Conservation (phyloP, 2,329 filamentous ascomycete species). For the Aspergillus luchuensis region DNA sequence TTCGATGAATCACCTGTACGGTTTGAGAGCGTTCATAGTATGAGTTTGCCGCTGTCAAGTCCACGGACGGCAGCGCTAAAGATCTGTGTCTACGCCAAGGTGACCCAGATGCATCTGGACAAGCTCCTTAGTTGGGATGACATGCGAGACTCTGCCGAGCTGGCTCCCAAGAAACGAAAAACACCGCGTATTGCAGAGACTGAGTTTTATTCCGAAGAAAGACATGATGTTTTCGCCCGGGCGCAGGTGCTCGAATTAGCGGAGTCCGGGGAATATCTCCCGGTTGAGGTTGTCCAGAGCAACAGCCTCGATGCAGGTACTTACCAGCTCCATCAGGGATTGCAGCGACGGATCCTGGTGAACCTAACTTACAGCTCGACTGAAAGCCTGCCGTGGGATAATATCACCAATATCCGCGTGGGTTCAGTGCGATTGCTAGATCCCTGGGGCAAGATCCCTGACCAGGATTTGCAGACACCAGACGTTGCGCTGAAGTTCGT, state of each 20-base stretch:
- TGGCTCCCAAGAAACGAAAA: slow-evolving; percentile 59
- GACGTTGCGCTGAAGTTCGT: slow-evolving; percentile 78
- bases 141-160: slow-evolving; percentile 75
- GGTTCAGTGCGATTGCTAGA: slow-evolving; percentile 83
- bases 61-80: slow-evolving; percentile 74
- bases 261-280: slow-evolving; percentile 85
- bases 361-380: slow-evolving; percentile 90
- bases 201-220: slow-evolving; percentile 90
- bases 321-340: slow-evolving; percentile 91
- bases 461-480: slow-evolving; percentile 69
- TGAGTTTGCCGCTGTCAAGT: slow-evolving; percentile 84
- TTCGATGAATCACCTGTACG: slow-evolving; percentile 91
- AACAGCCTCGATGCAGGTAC: slow-evolving; percentile 83
- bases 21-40: slow-evolving; percentile 97
- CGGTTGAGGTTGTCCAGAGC: slow-evolving; percentile 88
- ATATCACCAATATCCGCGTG: slow-evolving; percentile 74
- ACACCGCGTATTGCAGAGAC: slow-evolving; percentile 78
- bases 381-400: slow-evolving; percentile 84
- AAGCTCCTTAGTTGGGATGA: slow-evolving; percentile 98
- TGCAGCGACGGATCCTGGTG: slow-evolving; percentile 85
- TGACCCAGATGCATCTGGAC: slow-evolving; percentile 91
- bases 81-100: slow-evolving; percentile 87
- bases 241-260: slow-evolving; percentile 89
- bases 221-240: slow-evolving; percentile 86
- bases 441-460: slow-evolving; percentile 78